Evolutionary conservation across 2,329 filamentous ascomycete genomes (phyloP), one percentile per base, ranked within the genome.

Genomic region (Orbilia brochopaga): DNA sequence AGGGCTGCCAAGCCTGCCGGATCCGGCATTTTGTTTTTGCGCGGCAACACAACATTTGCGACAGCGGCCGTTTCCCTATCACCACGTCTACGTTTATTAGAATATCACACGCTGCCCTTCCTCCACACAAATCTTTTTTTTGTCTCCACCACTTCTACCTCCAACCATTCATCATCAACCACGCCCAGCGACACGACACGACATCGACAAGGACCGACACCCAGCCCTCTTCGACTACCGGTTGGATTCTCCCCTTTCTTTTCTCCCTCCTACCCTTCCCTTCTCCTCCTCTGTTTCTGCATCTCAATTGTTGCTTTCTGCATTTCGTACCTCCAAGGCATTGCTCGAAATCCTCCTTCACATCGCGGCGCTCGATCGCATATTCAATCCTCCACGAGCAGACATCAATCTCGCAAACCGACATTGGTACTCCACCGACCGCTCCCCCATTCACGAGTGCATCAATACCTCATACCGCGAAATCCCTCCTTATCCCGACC

Each of bases 121-220:
- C 75, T 75, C 63, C 63, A 67, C 55, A 51, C 55, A n/a, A n/a
- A n/a, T n/a, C n/a, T n/a, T n/a, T n/a, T n/a, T n/a, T n/a, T n/a
- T n/a, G n/a, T 19, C 62, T 61, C 74, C 74, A 56, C 74, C 69
- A 57, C 63, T 52, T 59, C 73, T 74, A 75, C 73, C 51, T 60
- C 65, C 72, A 69, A 55, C 73, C 63, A 63, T 23, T 48, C 54
- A 51, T 63, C 52, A 24, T 23, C 50, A 11, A 65, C 27, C 30
- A 30, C 42, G 56, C 46, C 48, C 37, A 3, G 7, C 40, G 30
- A 46, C 37, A 46, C 37, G 1, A 13, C 19, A 17, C 27, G 6
- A n/a, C n/a, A n/a, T n/a, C n/a, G n/a, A n/a, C n/a, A n/a, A n/a
- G n/a, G n/a, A n/a, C 19, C 30, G 37, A 15, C 30, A 42, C 24